Percentiles rank a stretch among this genome's conserved stretches.
These are phyloP conservation scores for Mycena rebaudengoi DNA, from an alignment of 768 basidiomycete species.

Conservation along the genomic window DNA sequence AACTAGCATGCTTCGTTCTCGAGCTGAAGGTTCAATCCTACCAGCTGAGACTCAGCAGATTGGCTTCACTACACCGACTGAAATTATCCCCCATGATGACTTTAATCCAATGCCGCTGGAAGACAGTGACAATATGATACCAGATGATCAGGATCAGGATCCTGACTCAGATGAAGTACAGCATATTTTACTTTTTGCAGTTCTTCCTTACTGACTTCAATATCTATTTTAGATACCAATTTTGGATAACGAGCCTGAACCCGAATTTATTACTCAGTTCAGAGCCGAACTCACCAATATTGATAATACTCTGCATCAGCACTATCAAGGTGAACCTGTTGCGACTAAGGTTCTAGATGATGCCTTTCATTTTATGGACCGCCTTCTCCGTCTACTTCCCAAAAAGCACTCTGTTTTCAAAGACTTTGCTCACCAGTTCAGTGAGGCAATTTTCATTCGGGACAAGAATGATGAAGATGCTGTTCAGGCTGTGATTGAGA, in stretches of 20 bases:
- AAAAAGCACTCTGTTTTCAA: background rate
- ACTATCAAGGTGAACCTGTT: background rate
- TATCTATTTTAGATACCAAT: no score
- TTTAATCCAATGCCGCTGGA: no score
- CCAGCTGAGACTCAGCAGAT: background rate
- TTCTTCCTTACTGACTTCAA: no score
- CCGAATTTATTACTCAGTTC: no score
- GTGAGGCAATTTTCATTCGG: background rate
- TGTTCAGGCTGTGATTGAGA: background rate
- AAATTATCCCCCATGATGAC: background rate
- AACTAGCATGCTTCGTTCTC: background rate
- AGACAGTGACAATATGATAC: no score
- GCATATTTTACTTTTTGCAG: no score
- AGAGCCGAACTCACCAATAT: background rate
- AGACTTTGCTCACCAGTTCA: background rate
- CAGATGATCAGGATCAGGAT: background rate
- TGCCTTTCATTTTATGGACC: background rate
- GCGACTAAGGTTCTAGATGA: background rate
- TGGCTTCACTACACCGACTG: background rate
- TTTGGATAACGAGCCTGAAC: no score
- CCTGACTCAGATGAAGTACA: no score
- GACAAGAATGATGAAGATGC: background rate
- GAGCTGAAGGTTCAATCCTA: background rate
- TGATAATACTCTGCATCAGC: background rate
- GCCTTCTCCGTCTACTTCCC: background rate